A percentile compares a stretch with the other conserved stretches of the same genome.
Evolutionary conservation across 2,329 filamentous ascomycete species (phyloP).

Genomic region (Plenodomus biglobosus): DNA sequence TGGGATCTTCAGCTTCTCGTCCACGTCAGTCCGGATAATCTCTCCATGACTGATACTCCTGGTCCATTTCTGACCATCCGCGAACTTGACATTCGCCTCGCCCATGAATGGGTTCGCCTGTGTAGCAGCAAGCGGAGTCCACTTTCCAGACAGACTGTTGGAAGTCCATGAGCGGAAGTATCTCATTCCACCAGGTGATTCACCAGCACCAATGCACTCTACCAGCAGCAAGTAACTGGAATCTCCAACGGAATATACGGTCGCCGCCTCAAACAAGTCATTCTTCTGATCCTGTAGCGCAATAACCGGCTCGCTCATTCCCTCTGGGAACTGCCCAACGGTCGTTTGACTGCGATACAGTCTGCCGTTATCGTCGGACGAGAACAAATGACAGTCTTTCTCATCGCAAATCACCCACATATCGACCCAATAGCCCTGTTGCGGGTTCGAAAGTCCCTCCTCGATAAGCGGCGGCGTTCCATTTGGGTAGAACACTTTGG

Average conservation of each 20-base stretch:
- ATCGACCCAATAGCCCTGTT: constrained; percentile 48
- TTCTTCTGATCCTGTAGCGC: constrained; percentile 33
- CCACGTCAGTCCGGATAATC: constrained; percentile 38
- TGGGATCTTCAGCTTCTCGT: constrained; percentile 44
- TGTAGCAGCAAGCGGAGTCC: constrained; percentile 41
- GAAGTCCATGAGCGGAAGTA: constrained; percentile 49
- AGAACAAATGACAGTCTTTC: constrained; percentile 45
- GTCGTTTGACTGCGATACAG: constrained; percentile 46
- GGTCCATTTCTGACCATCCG: constrained; percentile 38
- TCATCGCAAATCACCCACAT: constrained; percentile 50
- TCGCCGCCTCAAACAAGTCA: constrained; percentile 44
- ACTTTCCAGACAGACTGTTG: constrained; percentile 34
- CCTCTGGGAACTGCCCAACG: constrained; percentile 39
- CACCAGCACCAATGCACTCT: constrained; percentile 41
- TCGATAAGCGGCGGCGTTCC: constrained; percentile 38
- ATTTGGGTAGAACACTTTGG: constrained; percentile 40
- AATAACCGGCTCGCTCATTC: constrained; percentile 44
- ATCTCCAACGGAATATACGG: constrained; percentile 40
- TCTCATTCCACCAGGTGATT: constrained; percentile 26
- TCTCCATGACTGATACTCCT: constrained; percentile 44
- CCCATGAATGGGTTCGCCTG: constrained; percentile 45
- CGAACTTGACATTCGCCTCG: constrained; percentile 44
- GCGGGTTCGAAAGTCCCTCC: constrained; percentile 27
- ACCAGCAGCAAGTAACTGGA: constrained; percentile 44
- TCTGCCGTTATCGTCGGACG: constrained; percentile 47